Conservation (phyloP, 139 green algal species). For the Chlamydomonas incerta region DNA sequence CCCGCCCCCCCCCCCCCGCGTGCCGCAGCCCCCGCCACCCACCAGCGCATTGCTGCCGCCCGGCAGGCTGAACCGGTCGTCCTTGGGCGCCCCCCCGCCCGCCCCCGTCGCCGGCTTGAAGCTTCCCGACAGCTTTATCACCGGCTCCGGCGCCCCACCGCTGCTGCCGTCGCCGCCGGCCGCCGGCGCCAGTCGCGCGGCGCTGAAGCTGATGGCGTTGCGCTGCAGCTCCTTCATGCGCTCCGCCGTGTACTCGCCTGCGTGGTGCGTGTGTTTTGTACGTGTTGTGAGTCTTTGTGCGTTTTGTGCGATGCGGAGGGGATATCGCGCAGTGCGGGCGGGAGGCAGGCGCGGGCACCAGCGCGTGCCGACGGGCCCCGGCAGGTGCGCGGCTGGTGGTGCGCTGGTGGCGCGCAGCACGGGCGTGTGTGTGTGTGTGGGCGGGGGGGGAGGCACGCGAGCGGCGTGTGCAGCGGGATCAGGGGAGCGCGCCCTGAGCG, state of each 20-base stretch:
- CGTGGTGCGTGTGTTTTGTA: neutral
- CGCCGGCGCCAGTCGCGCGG: conserved; percentile 30
- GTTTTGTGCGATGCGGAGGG: too few relatives aligned
- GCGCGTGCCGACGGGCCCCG: neutral
- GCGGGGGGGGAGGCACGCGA: too few relatives aligned
- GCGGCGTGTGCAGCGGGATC: too few relatives aligned
- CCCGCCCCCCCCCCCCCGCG: neutral
- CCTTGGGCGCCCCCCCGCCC: conserved; percentile 48
- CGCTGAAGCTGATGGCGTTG: conserved; percentile 58
- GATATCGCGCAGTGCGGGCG: too few relatives aligned
- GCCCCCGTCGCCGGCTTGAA: conserved; percentile 83
- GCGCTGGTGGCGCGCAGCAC: too few relatives aligned
- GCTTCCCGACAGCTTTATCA: conserved; percentile 79
- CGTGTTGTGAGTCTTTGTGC: too few relatives aligned
- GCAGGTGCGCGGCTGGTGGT: neutral
- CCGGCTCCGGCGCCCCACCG: conserved; percentile 7
- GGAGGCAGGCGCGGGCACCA: too few relatives aligned
- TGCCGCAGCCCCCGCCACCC: neutral
- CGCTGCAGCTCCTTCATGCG: conserved; percentile 68
- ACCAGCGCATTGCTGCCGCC: conserved; percentile 24
- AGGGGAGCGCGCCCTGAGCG: too few relatives aligned
- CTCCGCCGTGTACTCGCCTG: conserved; percentile 79
- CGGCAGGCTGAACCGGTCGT: conserved; percentile 60
- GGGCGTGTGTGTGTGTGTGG: too few relatives aligned
- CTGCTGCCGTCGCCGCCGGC: neutral